Conservation (phyloP, 768 basidiomycete species). For the Boletus pseudopeckii region DNA sequence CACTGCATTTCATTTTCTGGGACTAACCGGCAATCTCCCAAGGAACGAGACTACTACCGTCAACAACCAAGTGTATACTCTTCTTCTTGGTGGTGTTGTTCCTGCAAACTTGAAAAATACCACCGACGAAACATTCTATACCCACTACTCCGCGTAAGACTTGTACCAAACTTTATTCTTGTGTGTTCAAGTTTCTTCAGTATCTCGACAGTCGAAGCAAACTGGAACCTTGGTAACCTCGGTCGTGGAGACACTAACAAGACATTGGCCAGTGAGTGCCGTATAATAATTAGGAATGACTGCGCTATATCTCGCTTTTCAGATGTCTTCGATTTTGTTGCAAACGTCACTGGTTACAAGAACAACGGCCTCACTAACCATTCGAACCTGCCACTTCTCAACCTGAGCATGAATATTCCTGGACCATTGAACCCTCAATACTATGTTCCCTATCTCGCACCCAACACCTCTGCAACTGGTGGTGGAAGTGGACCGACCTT, state of each 20-base stretch:
- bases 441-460: conserved; percentile 43
- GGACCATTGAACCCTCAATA: conserved; percentile 39
- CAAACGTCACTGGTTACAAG: conserved; percentile 42
- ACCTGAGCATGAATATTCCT: conserved; percentile 36
- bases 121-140: conserved; percentile 51
- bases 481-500: conserved; percentile 42
- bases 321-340: conserved; percentile 55
- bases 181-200: conserved; percentile 7
- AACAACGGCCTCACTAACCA: conserved; percentile 33
- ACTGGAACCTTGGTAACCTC: conserved; percentile 57
- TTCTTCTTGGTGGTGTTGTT: conserved; percentile 44
- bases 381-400: conserved; percentile 34
- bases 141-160: conserved; percentile 48
- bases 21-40: not conserved
- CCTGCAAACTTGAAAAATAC: conserved; percentile 42
- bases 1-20: not conserved
- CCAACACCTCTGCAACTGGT: conserved; percentile 32
- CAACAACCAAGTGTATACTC: conserved; percentile 45
- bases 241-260: conserved; percentile 54
- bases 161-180: not conserved
- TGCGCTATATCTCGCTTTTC: not conserved
- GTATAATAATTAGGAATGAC: not conserved
- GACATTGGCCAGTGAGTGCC: conserved; percentile 20
- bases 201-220: conserved; percentile 53
- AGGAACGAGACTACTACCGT: conserved; percentile 27